Percentiles rank a stretch among this genome's conserved stretches.
Conservation (phyloP, 305 asterid genomes). For the Fraxinus velutina region DNA sequence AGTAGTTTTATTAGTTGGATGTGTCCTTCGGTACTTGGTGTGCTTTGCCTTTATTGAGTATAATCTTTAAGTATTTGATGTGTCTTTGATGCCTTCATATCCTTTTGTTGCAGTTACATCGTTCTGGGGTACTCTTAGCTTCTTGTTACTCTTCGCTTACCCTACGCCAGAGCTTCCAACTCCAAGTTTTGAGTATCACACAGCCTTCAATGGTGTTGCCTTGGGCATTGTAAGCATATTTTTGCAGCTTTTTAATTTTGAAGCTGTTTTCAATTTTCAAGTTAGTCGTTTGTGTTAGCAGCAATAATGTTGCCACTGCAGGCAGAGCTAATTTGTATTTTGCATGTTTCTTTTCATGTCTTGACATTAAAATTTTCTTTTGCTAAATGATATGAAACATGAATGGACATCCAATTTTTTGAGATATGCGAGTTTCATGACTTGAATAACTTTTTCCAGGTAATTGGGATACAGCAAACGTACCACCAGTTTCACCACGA, state of each 20-base stretch:
- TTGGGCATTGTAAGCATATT: constrained; percentile 74
- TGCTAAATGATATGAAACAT: not conserved
- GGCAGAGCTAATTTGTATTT: not conserved
- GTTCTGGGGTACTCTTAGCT: constrained; percentile 77
- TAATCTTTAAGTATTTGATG: not conserved
- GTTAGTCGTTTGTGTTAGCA: not conserved
- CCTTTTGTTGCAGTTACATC: constrained; percentile 61
- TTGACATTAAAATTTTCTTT: not conserved
- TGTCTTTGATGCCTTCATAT: constrained; percentile 2
- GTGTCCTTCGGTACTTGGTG: not conserved
- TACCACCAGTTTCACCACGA: constrained; percentile 89
- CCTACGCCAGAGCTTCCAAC: constrained; percentile 87
- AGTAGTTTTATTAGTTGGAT: constrained; percentile 8
- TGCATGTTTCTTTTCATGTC: not conserved
- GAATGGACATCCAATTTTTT: not conserved
- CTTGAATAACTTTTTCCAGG: constrained; percentile 47
- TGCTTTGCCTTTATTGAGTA: constrained; percentile 10
- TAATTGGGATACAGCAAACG: constrained; percentile 80
- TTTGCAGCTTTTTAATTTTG: constrained; percentile 17
- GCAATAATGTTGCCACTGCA: not conserved
- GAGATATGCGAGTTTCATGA: not conserved
- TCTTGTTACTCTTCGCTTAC: constrained; percentile 88
- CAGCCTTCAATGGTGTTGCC: constrained; percentile 87
- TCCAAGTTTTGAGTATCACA: constrained; percentile 89
- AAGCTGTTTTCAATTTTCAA: constrained; percentile 13